Evolutionary conservation across 371 early-diverging fungal species (phyloP), one percentile per base, ranked within the genome.

Genomic region (Nematocida parisii): DNA sequence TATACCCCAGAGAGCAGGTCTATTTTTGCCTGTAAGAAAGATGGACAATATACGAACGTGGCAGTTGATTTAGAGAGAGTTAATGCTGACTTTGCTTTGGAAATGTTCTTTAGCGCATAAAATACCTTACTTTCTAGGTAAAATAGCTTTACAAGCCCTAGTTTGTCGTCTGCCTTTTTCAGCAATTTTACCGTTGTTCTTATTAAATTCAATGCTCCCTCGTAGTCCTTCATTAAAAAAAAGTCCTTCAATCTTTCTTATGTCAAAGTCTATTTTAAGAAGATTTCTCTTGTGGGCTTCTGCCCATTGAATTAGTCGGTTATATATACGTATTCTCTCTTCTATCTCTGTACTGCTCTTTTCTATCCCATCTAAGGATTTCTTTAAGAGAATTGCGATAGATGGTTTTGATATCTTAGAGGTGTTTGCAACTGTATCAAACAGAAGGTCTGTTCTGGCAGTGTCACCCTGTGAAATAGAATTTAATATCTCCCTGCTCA

Each of bases 1-100:
- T 96, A 89, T 50, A 94, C 92, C 75, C 97, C 97, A 3, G 94
- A 93, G 85, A 95, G 94, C 91, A 96, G 90, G 87, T 97, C 97
- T 58, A 97, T 89, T 52, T 91, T 89, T 13, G 96, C 97, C 87
- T 97, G 97, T 85, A 96, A 89, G 72, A 93, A 88, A n/a, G 95
- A 94, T 81, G 97, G 96, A 83, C 95, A 95, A 87, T 96, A 96
- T 77, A 96, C 94, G 27, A 94, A 90, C 84, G 96, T 96, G 64
- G 96, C 95, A 5, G 93, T 91, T 4, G 97, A 94, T 84, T 94
- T 91, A 18, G 97, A 96, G 15, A 93, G 92, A 1, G 97, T 96
- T 57, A 96, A 88, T 18, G 97, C 92, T 40, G 96, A 96, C 90
- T 93, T 90, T 20, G 96, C 89, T 87, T 95, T 95, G 46, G 97